These are phyloP conservation scores for Volvox africanus DNA, from an alignment of 139 green algal genomes.

Conservation along the genomic window DNA sequence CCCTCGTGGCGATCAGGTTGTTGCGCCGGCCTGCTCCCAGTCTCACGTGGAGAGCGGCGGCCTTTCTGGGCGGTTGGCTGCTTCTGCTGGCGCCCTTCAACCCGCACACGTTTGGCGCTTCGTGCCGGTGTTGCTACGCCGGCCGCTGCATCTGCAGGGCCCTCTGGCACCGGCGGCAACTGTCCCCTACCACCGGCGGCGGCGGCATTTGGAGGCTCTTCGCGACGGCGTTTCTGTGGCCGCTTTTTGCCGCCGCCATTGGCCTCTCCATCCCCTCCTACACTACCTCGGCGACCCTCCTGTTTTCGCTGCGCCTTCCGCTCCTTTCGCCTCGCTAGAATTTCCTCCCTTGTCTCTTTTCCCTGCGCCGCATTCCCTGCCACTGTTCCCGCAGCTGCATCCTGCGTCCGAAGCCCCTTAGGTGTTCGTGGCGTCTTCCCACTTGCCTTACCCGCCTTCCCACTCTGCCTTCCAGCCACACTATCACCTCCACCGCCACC, in stretches of 20 bases:
- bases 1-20: neutral
- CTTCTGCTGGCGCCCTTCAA: conserved; percentile 18
- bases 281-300: neutral
- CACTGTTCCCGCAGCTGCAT: neutral
- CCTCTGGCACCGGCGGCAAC: neutral
- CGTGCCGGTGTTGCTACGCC: neutral
- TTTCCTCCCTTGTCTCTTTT: neutral
- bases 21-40: neutral
- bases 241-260: neutral
- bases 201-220: neutral
- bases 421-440: no score
- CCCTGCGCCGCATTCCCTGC: neutral
- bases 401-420: neutral
- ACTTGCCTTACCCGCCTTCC: neutral
- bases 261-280: neutral
- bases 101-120: conserved; percentile 10
- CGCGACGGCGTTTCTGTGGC: neutral
- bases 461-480: no score
- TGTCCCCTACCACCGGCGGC: no score
- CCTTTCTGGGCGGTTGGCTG: neutral
- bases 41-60: neutral
- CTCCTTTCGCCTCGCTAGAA: neutral
- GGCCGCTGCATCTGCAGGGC: neutral
- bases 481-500: neutral
- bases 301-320: neutral